Base-by-base conservation (phyloP, 305 asterid genomes). In the Andrographis paniculata region DNA sequence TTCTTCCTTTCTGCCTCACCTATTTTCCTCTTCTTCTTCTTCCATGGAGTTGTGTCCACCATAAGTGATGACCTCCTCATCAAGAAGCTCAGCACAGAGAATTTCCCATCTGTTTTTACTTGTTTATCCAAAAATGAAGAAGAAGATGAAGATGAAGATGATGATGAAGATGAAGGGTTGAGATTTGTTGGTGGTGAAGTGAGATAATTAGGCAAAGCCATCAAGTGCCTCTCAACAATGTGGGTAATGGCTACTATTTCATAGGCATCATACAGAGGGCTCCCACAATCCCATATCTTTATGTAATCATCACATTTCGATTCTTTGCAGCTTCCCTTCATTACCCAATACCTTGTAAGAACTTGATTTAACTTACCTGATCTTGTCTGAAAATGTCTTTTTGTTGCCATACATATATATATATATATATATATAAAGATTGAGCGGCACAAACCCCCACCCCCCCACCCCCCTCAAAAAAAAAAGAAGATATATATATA, bases 201-300 rank as follows among this genome's bases (percentile, higher is more conserved):
- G 4, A 47, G 47, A 64, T 65, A 48, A n/a, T n/a, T n/a, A 19
- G 93, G 89, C 39, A 70, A 58, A 18, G 28, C 7, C 88, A 78
- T 71, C 24, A 61, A 27, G 16, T 74, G 70, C 40, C 72, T 67
- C 52, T 84, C 95, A 22, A 80, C 48, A 3, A 75, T 18, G 54
- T 76, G 76, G 74, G 66, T 62, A 0, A 84, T 22, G 2, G 84
- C 60, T 42, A 58, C 80, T 35, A 84, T 33, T 42, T 84, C 95
- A 48, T 73, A 64, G 1, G 94, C 66, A 63, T 80, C 93, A 43
- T 84, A 80, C 1, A 84, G 42, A 30, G 86, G 86, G 65, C 86
- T 80, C 15, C 80, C 93, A 66, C 95, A 80, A 55, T 76, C 95
- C 86, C 89, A 84, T 22, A 74, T 52, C 17, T 48, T 62, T 0